Evolutionary conservation across 495 filamentous ascomycete genomes (phyloP).

Genomic region (Hypoxylon cercidicola): DNA sequence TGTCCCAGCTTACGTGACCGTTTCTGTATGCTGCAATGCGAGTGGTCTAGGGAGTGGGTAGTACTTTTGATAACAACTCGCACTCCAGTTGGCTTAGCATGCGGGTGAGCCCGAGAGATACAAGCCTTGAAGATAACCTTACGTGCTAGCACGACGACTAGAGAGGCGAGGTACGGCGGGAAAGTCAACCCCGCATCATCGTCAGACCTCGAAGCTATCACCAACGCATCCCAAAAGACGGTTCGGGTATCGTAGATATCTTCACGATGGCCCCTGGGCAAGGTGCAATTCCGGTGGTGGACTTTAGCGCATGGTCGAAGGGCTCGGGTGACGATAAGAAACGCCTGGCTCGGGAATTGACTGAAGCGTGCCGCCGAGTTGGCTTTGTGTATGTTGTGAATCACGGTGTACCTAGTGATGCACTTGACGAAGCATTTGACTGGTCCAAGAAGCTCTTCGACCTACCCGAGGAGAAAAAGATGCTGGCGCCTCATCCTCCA

Average conservation of each 20-base stretch:
- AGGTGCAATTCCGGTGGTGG: conserved; percentile 62
- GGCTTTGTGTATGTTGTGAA: conserved; percentile 70
- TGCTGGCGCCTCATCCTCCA: conserved; percentile 70
- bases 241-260: background rate
- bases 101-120: too few relatives aligned
- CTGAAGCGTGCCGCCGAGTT: conserved; percentile 64
- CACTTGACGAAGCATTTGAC: conserved; percentile 64
- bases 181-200: background rate
- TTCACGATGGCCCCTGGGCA: conserved; percentile 4
- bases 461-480: conserved; percentile 50
- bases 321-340: conserved; percentile 48
- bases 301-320: conserved; percentile 55
- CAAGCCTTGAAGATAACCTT: too few relatives aligned
- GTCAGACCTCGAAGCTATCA: background rate
- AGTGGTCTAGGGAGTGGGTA: too few relatives aligned
- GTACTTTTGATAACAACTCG: too few relatives aligned
- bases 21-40: too few relatives aligned
- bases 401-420: conserved; percentile 58
- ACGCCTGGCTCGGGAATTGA: conserved; percentile 59
- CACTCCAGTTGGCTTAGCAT: too few relatives aligned
- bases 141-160: too few relatives aligned
- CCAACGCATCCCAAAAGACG: background rate
- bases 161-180: background rate
- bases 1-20: too few relatives aligned
- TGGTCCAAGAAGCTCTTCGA: conserved; percentile 59